These are phyloP conservation scores for Luzula sylvatica DNA, from an alignment of 176 grass and related monocot species.

Conservation along the genomic window DNA sequence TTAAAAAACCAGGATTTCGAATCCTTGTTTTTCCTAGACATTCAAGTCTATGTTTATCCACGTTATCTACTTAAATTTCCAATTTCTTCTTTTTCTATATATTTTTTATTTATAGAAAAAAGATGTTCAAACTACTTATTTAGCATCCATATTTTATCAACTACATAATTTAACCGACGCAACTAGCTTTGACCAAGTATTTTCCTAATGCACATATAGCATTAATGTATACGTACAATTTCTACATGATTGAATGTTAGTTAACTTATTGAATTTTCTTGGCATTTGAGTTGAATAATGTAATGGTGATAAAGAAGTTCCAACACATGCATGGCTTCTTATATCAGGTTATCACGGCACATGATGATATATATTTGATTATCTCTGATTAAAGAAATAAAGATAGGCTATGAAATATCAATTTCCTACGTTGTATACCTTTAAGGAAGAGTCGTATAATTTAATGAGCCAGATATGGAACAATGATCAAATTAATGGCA, in stretches of 20 bases:
- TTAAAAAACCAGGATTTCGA: no score
- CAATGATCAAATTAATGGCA: no score
- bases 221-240: background rate
- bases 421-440: no score
- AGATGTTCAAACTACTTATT: no score
- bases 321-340: slow-evolving; percentile 10
- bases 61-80: background rate
- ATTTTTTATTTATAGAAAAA: background rate
- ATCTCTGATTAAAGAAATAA: background rate
- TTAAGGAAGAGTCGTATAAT: no score
- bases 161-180: background rate
- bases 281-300: slow-evolving; percentile 19
- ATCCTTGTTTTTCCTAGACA: no score
- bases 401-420: no score
- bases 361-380: slow-evolving; percentile 12
- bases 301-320: background rate
- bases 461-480: no score
- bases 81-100: background rate
- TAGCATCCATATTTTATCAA: background rate
- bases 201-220: background rate
- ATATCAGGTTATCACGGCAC: slow-evolving; percentile 7
- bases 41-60: no score
- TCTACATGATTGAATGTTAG: no score
- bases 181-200: background rate
- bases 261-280: no score